These are phyloP conservation scores for Pilasporangium apinafurcum DNA, from an alignment of 352 stramenopile genomes.

Conservation along the genomic window DNA sequence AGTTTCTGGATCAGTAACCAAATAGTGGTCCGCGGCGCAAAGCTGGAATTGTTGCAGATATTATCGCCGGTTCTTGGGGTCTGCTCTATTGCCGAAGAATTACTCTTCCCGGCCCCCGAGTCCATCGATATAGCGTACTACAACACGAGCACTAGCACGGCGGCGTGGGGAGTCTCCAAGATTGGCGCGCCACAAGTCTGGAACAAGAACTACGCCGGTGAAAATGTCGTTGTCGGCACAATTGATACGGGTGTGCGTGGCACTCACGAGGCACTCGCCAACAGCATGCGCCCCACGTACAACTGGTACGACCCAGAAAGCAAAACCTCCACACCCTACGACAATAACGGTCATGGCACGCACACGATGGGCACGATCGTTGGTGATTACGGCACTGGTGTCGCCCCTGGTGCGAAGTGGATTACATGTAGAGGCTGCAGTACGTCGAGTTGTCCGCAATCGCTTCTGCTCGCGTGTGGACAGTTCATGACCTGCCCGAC, in stretches of 20 bases:
- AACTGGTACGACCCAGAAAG: conserved; percentile 10
- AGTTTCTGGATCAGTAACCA: too few species aligned
- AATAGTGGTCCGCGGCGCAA: too few species aligned
- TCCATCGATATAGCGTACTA: too few species aligned
- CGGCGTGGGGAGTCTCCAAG: conserved; percentile 3
- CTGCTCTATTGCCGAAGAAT: too few species aligned
- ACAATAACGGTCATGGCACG: conserved; percentile 4
- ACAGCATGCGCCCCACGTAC: conserved; percentile 5
- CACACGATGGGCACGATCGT: conserved; percentile 12
- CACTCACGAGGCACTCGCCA: conserved; percentile 6
- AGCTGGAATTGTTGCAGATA: too few species aligned
- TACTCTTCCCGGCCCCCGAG: too few species aligned
- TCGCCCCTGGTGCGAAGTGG: conserved; percentile 9
- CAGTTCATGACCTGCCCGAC: conserved; percentile 62
- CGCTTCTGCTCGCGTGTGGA: conserved; percentile 22
- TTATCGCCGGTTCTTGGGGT: too few species aligned
- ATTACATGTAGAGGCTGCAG: conserved; percentile 8
- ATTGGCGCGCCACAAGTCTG: conserved; percentile 8
- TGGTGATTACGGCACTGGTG: conserved; percentile 3
- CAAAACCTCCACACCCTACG: conserved; percentile 5
- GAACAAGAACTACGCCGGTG: conserved; percentile 1
- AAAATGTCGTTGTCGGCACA: conserved; percentile 6
- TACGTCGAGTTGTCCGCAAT: conserved; percentile 4
- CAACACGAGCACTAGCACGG: too few species aligned
- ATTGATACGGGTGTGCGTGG: conserved; percentile 8